Percentiles rank a stretch among this genome's conserved stretches.
Conservation (phyloP, 495 filamentous ascomycete genomes). For the Aspergillus hancockii region DNA sequence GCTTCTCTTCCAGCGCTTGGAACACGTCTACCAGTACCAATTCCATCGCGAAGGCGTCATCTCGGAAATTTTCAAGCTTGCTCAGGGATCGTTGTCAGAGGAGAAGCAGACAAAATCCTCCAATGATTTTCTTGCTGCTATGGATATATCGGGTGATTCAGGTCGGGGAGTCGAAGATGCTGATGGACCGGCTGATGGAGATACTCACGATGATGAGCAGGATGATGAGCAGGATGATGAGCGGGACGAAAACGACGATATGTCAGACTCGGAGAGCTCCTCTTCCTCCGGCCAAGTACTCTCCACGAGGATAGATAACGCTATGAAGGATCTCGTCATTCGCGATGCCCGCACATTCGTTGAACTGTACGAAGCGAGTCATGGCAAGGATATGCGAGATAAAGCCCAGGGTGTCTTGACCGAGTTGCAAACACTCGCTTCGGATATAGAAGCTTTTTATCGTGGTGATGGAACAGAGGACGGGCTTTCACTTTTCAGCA, state of each 20-base stretch:
- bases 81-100: constrained; percentile 51
- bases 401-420: constrained; percentile 75
- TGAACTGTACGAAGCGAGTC: constrained; percentile 75
- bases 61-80: constrained; percentile 80
- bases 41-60: constrained; percentile 98
- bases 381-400: constrained; percentile 68
- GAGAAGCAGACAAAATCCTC: constrained; percentile 24
- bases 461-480: constrained; percentile 49
- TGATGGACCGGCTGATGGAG: constrained; percentile 54
- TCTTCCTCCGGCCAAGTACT: constrained; percentile 51
- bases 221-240: constrained; percentile 62
- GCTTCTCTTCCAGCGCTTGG: constrained; percentile 78
- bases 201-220: constrained; percentile 56
- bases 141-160: constrained; percentile 25
- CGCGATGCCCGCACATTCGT: constrained; percentile 78
- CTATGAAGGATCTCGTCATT: constrained; percentile 72
- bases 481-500: constrained; percentile 66
- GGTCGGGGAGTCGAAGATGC: constrained; percentile 42
- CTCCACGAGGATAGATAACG: constrained; percentile 52
- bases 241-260: constrained; percentile 63
- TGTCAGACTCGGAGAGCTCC: constrained; percentile 68
- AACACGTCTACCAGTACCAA: constrained; percentile 88
- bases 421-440: constrained; percentile 69
- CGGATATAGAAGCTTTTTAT: constrained; percentile 70
- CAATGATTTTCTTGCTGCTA: constrained; percentile 19